Conservation (phyloP, 202 grass and related monocot genomes). For the Carex sylvatica region DNA sequence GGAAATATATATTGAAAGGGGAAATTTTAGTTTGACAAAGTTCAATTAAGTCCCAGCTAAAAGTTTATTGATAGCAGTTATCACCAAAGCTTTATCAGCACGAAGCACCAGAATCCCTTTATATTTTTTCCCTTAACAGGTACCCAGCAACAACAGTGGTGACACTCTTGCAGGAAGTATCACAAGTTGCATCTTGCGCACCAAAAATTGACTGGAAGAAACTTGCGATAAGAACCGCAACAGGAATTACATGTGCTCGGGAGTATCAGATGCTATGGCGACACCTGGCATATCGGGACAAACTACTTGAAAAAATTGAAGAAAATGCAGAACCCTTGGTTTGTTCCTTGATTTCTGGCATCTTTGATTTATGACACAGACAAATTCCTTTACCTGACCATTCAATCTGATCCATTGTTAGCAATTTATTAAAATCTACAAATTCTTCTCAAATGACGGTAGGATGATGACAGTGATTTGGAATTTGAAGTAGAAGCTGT, state of each 20-base stretch:
- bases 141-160: conserved; percentile 72
- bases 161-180: conserved; percentile 74
- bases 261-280: conserved; percentile 98
- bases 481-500: conserved; percentile 77
- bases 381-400: not conserved
- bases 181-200: conserved; percentile 39
- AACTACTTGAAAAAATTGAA: conserved; percentile 50
- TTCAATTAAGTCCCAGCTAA: not conserved
- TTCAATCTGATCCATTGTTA: conserved; percentile 13
- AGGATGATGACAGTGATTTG: conserved; percentile 96
- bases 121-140: conserved; percentile 31
- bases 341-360: conserved; percentile 10
- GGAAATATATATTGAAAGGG: not conserved
- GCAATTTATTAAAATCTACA: conserved; percentile 12
- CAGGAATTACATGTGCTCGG: conserved; percentile 78
- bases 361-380: not conserved
- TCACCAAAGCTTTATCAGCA: not conserved
- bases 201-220: conserved; percentile 72
- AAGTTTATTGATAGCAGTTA: not conserved
- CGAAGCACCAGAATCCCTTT: not conserved
- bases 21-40: not conserved
- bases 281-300: conserved; percentile 69
- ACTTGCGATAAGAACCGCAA: conserved; percentile 54
- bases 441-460: conserved; percentile 23
- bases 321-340: conserved; percentile 57